phyloP scores from a whole-genome alignment of 371 early-diverging fungal species.

The Batkoa obscura region DNA sequence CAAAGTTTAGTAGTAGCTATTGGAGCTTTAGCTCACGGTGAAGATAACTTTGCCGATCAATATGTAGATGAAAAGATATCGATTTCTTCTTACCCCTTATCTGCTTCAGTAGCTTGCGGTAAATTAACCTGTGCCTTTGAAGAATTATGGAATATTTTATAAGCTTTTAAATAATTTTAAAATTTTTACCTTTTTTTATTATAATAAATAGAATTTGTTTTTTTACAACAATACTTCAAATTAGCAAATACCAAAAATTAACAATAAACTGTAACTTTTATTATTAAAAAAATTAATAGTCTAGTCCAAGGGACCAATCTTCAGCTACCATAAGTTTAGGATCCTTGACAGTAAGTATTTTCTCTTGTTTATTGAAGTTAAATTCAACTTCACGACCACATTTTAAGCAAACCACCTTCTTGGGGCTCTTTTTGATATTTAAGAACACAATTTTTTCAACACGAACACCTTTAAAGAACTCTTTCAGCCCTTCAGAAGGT shows the following conservation, averaged over 20 bases:
- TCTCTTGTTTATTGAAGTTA: constrained; percentile 8
- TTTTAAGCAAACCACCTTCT: background rate
- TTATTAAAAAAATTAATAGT: constrained; percentile 2
- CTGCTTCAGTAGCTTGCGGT: constrained; percentile 86
- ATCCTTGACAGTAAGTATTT: constrained; percentile 34
- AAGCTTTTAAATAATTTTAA: constrained; percentile 5
- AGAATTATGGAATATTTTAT: constrained; percentile 70
- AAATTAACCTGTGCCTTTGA: constrained; percentile 76
- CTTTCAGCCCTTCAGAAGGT: constrained; percentile 11
- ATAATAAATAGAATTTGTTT: too few relatives aligned
- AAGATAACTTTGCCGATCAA: constrained; percentile 83
- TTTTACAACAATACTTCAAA: too few relatives aligned
- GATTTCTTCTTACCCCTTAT: constrained; percentile 83
- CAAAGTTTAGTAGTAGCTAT: constrained; percentile 75
- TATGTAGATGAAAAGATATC: constrained; percentile 91
- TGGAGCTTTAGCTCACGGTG: constrained; percentile 95
- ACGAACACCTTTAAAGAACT: constrained; percentile 12
- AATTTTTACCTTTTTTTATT: too few relatives aligned
- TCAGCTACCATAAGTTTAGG: constrained; percentile 35
- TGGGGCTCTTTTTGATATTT: constrained; percentile 13
- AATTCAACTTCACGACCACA: constrained; percentile 3
- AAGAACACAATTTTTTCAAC: constrained; percentile 24
- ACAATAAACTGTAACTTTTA: too few relatives aligned
- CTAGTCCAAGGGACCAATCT: constrained; percentile 34
- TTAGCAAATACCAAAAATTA: too few relatives aligned